These are phyloP conservation scores for Solanum hybrid DNA, from an alignment of 305 asterid species.

Conservation along the genomic window DNA sequence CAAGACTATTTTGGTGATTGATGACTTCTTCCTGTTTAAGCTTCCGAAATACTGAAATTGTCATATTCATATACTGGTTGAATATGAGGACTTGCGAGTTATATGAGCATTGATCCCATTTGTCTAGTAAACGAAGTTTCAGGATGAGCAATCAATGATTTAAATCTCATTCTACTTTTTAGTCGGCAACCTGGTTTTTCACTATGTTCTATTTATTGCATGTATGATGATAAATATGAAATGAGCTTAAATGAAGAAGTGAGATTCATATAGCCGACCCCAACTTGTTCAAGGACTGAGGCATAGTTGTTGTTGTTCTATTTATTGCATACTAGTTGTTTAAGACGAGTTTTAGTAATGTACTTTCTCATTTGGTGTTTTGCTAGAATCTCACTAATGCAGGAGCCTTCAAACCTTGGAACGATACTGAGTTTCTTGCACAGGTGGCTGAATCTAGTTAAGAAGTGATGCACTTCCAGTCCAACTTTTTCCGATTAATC, in stretches of 20 bases:
- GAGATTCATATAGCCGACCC: background rate
- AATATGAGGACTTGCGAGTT: background rate
- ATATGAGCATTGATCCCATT: background rate
- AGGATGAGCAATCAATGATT: background rate
- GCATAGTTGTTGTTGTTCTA: background rate
- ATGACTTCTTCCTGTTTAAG: background rate
- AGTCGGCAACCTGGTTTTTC: background rate
- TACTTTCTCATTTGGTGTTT: background rate
- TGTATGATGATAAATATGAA: background rate
- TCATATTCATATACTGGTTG: background rate
- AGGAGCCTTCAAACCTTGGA: conserved; percentile 49
- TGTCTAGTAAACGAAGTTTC: background rate
- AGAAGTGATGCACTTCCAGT: background rate
- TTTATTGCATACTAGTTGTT: background rate
- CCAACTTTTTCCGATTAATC: background rate
- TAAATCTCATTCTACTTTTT: background rate
- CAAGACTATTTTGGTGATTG: background rate
- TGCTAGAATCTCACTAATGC: conserved; percentile 24
- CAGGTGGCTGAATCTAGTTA: conserved; percentile 2
- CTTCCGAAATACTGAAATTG: background rate
- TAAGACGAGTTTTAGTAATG: background rate
- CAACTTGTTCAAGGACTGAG: background rate
- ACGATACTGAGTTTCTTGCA: conserved; percentile 39
- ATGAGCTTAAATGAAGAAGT: background rate
- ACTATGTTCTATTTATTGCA: background rate